Evolutionary conservation across 2,329 filamentous ascomycete species (phyloP).

Genomic region (Ophiocordyceps australis): DNA sequence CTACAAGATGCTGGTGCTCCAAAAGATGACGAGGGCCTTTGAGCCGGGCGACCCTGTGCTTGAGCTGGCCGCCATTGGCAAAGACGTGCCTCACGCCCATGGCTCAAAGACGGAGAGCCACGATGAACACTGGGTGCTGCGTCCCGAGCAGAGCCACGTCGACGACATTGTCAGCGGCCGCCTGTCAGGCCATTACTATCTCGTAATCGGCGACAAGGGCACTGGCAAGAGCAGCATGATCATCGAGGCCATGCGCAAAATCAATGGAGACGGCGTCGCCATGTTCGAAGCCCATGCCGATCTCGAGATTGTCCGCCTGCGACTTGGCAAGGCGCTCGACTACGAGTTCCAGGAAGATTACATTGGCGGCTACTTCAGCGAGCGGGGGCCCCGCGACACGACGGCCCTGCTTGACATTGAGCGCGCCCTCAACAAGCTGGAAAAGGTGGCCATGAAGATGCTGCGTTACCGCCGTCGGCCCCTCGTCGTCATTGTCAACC

Average conservation of each 20-base stretch:
- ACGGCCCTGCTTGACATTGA: constrained; percentile 91
- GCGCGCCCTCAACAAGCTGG: constrained; percentile 89
- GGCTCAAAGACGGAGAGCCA: constrained; percentile 11
- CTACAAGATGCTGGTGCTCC: constrained; percentile 82
- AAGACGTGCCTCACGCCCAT: constrained; percentile 27
- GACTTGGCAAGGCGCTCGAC: constrained; percentile 83
- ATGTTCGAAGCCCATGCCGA: constrained; percentile 97
- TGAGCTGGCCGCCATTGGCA: constrained; percentile 54
- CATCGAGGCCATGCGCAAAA: constrained; percentile 83
- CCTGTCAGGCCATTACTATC: constrained; percentile 66
- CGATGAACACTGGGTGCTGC: constrained; percentile 49
- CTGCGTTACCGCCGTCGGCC: constrained; percentile 45
- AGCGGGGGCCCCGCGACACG: constrained; percentile 78
- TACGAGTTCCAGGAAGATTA: constrained; percentile 98
- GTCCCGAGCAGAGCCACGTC: constrained; percentile 66
- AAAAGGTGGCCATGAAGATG: constrained; percentile 74
- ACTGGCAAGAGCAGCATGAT: constrained; percentile 96
- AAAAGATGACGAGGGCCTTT: constrained; percentile 88
- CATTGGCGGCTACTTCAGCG: constrained; percentile 89
- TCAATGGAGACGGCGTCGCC: constrained; percentile 71
- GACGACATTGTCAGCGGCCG: constrained; percentile 67
- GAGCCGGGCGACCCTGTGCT: constrained; percentile 79
- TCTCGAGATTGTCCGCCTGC: constrained; percentile 82
- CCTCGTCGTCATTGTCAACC: constrained; percentile 86
- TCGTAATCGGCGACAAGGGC: constrained; percentile 88